Conservation (phyloP, 2,329 filamentous ascomycete genomes). For the Stemphylium vesicarium region DNA sequence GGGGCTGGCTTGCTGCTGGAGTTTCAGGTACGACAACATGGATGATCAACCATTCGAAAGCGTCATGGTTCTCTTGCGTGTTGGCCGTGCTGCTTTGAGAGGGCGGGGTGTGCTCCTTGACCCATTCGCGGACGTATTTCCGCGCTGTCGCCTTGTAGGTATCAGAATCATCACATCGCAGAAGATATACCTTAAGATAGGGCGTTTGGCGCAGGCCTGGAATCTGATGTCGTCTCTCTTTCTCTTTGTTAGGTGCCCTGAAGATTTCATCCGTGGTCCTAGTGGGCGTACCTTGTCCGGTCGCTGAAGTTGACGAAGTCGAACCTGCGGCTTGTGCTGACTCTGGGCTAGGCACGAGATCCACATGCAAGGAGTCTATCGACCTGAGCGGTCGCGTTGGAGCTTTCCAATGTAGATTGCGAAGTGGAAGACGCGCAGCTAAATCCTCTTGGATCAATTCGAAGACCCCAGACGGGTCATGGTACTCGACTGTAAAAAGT, state of each 20-base stretch:
- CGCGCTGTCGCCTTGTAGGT: conserved; percentile 83
- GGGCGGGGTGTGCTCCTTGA: conserved; percentile 73
- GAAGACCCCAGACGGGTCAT: conserved; percentile 89
- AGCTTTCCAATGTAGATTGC: conserved; percentile 96
- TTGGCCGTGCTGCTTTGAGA: conserved; percentile 62
- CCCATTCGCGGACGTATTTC: conserved; percentile 85
- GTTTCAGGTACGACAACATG: conserved; percentile 93
- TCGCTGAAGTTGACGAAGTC: conserved; percentile 30
- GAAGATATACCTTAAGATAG: conserved; percentile 87
- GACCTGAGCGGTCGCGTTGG: conserved; percentile 88
- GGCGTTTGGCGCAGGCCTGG: conserved; percentile 90
- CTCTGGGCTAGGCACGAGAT: conserved; percentile 70
- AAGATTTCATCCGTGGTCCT: conserved; percentile 37
- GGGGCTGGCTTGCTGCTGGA: conserved; percentile 77
- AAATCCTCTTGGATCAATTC: conserved; percentile 80
- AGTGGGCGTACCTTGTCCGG: conserved; percentile 26
- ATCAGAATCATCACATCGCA: conserved; percentile 95
- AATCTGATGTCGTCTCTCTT: conserved; percentile 85
- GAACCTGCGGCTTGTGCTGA: conserved; percentile 47
- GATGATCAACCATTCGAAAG: conserved; percentile 92
- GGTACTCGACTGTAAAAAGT: conserved; percentile 79
- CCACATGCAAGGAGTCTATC: conserved; percentile 90
- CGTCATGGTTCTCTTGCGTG: conserved; percentile 90
- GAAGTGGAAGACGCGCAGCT: conserved; percentile 78
- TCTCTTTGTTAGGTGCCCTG: conserved; percentile 31